Percentiles rank a stretch among this genome's conserved stretches.
phyloP scores from a whole-genome alignment of 2,329 filamentous ascomycete genomes.

The Pseudocercospora macadamiae region DNA sequence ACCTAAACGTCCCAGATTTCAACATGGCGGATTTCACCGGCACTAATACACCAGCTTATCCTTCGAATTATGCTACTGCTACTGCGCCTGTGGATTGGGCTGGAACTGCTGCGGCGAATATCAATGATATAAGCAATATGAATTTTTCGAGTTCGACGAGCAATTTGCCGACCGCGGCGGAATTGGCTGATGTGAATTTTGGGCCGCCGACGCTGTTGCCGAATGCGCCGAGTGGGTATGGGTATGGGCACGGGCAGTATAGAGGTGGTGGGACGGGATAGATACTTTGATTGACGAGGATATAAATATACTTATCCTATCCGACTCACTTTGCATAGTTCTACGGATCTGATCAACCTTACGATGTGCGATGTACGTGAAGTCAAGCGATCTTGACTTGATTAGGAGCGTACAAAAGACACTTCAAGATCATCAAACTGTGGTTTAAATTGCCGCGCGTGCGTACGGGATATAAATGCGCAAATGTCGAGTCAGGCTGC shows the following conservation, averaged over 20 bases:
- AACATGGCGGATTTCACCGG: constrained; percentile 39
- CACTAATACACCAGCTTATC: constrained; percentile 7
- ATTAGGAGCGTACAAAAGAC: no score
- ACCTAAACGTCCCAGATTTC: constrained; percentile 39
- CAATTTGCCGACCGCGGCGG: neutral
- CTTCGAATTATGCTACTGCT: neutral
- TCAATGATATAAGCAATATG: constrained; percentile 16
- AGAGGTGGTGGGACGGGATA: neutral
- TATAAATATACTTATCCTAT: neutral
- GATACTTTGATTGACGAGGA: neutral
- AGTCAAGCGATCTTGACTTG: no score
- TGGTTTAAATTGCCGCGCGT: neutral
- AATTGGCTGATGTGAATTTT: constrained; percentile 11
- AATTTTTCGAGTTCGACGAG: neutral
- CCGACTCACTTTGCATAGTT: no score
- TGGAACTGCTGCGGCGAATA: constrained; percentile 16
- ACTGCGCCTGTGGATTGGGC: neutral
- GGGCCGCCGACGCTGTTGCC: constrained; percentile 7
- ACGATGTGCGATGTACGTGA: no score
- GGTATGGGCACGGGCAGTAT: neutral
- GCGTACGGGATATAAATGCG: no score
- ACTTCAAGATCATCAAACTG: neutral
- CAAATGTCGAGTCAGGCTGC: no score
- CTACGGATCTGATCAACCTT: no score
- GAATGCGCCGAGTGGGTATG: neutral